phyloP scores from a whole-genome alignment of 495 filamentous ascomycete species.

The Annulohypoxylon stygium region DNA sequence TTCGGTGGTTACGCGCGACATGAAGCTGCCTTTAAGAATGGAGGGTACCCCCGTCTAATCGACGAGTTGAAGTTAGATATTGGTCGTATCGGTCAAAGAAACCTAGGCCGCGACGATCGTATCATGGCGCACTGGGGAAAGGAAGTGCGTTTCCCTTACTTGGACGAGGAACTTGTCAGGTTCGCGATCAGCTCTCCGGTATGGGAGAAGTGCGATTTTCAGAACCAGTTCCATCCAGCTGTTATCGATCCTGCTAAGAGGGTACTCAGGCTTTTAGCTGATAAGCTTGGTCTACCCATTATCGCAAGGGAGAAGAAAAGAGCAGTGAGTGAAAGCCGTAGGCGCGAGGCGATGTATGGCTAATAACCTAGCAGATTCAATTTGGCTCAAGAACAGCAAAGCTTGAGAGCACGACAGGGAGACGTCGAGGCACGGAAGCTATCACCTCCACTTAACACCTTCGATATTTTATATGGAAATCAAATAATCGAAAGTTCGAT shows the following conservation, averaged over 20 bases:
- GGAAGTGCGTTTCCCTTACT: conserved; percentile 90
- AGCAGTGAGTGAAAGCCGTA: conserved; percentile 65
- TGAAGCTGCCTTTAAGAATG: conserved; percentile 75
- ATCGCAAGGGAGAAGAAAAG: conserved; percentile 91
- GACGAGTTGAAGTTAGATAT: conserved; percentile 91
- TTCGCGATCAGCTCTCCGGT: conserved; percentile 82
- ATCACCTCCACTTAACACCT: conserved; percentile 53
- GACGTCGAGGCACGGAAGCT: conserved; percentile 74
- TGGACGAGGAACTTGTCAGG: conserved; percentile 86
- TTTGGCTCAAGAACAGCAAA: conserved; percentile 89
- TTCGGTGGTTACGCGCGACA: conserved; percentile 95
- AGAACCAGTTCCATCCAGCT: conserved; percentile 54
- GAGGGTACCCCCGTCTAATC: conserved; percentile 76
- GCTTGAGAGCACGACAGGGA: conserved; percentile 74
- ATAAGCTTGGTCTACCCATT: conserved; percentile 74
- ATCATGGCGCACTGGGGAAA: conserved; percentile 91
- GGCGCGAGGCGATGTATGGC: conserved; percentile 1
- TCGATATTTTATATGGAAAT: neutral
- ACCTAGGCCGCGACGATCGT: conserved; percentile 93
- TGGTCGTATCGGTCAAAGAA: conserved; percentile 86
- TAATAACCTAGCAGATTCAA: conserved; percentile 69
- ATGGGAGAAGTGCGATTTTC: conserved; percentile 89
- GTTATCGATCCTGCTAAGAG: conserved; percentile 82
- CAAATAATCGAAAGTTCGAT: conserved; percentile 17
- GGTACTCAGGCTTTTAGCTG: conserved; percentile 82